These are phyloP conservation scores for Ailanthus altissimus DNA, from an alignment of 345 rosid species.

Conservation along the genomic window DNA sequence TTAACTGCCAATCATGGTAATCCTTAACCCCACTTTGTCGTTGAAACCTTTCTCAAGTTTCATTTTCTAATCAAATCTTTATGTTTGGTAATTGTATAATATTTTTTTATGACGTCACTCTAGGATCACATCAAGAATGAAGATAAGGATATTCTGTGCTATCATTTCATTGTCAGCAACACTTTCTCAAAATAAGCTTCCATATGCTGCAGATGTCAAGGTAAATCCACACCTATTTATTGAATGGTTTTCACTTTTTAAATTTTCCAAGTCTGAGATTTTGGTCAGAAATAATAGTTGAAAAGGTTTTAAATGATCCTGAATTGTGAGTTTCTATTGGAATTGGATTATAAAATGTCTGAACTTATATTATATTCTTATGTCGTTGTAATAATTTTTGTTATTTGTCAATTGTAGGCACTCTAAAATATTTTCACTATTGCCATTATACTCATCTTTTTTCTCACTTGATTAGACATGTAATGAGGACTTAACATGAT, in stretches of 20 bases:
- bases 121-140: constrained; percentile 67
- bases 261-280: not conserved
- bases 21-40: constrained; percentile 14
- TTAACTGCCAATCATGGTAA: constrained; percentile 62
- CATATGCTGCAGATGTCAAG: constrained; percentile 60
- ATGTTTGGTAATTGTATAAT: constrained; percentile 18
- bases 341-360: not conserved
- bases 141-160: constrained; percentile 54
- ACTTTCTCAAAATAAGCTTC: constrained; percentile 73
- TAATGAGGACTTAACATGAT: too few species aligned
- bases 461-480: too few species aligned
- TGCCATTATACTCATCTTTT: too few species aligned
- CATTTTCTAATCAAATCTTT: not conserved
- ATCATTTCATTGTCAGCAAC: constrained; percentile 57
- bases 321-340: not conserved
- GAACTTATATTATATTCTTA: not conserved
- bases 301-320: not conserved
- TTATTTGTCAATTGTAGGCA: too few species aligned
- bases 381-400: too few species aligned
- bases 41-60: not conserved
- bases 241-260: not conserved
- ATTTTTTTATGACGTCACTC: constrained; percentile 16
- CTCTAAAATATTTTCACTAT: too few species aligned
- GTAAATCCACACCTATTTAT: constrained; percentile 31
- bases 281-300: not conserved